Conservation (phyloP, 768 basidiomycete species). For the Amanita jacksonii region DNA sequence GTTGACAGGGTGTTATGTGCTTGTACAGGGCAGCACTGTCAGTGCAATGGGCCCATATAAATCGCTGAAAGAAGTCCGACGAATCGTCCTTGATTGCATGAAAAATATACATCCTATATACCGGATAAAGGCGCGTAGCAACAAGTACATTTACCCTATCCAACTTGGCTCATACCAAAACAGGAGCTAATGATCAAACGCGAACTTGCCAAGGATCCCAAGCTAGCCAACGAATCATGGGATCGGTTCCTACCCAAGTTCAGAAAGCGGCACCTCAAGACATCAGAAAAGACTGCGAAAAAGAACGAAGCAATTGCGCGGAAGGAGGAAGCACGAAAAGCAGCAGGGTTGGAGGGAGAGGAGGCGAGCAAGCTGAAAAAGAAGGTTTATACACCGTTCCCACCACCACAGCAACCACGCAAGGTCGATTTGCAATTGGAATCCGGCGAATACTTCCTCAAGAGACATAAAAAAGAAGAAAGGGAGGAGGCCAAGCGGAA, state of each 20-base stretch:
- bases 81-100: conserved; percentile 99
- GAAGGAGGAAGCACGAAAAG: conserved; percentile 54
- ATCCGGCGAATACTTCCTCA: conserved; percentile 97
- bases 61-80: conserved; percentile 88
- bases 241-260: conserved; percentile 96
- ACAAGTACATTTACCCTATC: conserved; percentile 3
- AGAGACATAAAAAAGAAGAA: conserved; percentile 75
- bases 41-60: conserved; percentile 97
- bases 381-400: conserved; percentile 98
- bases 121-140: conserved; percentile 72
- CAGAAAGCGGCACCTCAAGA: conserved; percentile 86
- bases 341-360: conserved; percentile 50
- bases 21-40: conserved; percentile 97
- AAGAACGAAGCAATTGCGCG: conserved; percentile 67
- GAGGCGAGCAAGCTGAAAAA: conserved; percentile 43
- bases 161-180: background rate
- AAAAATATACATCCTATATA: conserved; percentile 99
- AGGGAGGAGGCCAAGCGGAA: conserved; percentile 61
- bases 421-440: conserved; percentile 95
- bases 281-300: conserved; percentile 86
- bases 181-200: conserved; percentile 98
- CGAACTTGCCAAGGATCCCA: conserved; percentile 96
- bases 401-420: conserved; percentile 85
- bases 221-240: conserved; percentile 90
- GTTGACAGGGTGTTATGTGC: conserved; percentile 90